phyloP scores from a whole-genome alignment of 306 rosid species.

The Acacia acuminata region DNA sequence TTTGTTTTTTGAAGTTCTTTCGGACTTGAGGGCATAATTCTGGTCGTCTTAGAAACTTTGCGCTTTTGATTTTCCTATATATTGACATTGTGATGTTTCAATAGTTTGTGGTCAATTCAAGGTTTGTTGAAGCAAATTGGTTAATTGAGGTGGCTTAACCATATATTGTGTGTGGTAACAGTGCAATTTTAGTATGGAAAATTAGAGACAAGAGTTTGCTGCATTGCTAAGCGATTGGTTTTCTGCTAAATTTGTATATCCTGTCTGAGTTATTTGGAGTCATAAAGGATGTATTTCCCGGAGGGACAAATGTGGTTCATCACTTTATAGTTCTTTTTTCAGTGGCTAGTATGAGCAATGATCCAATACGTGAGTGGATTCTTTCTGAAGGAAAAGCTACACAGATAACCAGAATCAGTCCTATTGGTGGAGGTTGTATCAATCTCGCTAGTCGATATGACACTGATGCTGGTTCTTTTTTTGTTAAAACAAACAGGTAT shows the following conservation, averaged over 20 bases:
- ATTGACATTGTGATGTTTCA: neutral
- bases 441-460: slow-evolving; percentile 79
- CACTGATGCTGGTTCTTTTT: slow-evolving; percentile 81
- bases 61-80: slow-evolving; percentile 6
- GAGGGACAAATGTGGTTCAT: neutral
- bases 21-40: neutral
- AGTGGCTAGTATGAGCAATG: slow-evolving; percentile 74
- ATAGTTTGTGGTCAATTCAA: neutral
- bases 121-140: neutral
- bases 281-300: slow-evolving; percentile 6
- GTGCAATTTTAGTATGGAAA: neutral
- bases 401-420: slow-evolving; percentile 66
- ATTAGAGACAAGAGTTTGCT: neutral
- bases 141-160: neutral
- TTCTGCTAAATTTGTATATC: neutral
- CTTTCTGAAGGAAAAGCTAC: slow-evolving; percentile 83
- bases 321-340: slow-evolving; percentile 32
- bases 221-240: slow-evolving; percentile 9
- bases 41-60: neutral
- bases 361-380: slow-evolving; percentile 91
- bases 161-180: neutral
- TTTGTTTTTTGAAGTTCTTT: neutral
- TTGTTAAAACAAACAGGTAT: slow-evolving; percentile 95
- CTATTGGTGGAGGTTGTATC: slow-evolving; percentile 96
- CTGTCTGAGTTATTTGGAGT: slow-evolving; percentile 18